Evolutionary conservation across 169 alveolate genomes (phyloP), one percentile per base, ranked within the genome.

Genomic region (Babesia bigemina): DNA sequence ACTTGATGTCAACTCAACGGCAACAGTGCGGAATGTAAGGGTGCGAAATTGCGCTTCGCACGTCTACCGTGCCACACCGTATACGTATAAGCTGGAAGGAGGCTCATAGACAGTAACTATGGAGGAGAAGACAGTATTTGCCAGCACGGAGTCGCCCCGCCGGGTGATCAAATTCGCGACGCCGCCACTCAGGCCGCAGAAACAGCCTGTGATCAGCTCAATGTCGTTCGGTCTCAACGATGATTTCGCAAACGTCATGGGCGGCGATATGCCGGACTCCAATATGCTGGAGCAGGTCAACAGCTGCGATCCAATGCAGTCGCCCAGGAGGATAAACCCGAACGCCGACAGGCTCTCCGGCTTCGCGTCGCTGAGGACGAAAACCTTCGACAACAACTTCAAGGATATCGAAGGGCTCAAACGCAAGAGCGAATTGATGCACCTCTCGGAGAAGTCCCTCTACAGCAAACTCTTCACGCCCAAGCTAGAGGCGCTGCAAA

Each of bases 311-410:
- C 33, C 66, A 63, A 59, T 65, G 39, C 67, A 69, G 47, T 44
- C 87, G 19, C 87, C 87, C 19, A 24, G 36, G 33, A 39, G 79
- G 47, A 29, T 59, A 29, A 47, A 65, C n/a, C 24, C 74, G 19
- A 21, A 58, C 19, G 77, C 45, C 24, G 63, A 70, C 28, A 50
- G 63, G 33, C 76, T 62, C 14, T 22, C 24, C 57, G 83, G 87
- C 10, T 79, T 79, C 33, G 59, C 87, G 2, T 47, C 81, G 21
- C 83, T 79, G 24, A 79, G 70, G 56, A 62, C 82, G 19, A 56
- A 79, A 57, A 79, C 87, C 14, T 79, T 79, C 53, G 87, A 79
- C 60, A 79, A 79, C 42, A 79, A 79, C 50, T 70, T 79, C 69
- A 79, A 71, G 69, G 81, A 70, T 29, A 55, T 79, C 11, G 81